Percentiles rank a stretch among this genome's conserved stretches.
Evolutionary conservation across 768 basidiomycete genomes (phyloP).

Genomic region (Macrolepiota dolichaula): DNA sequence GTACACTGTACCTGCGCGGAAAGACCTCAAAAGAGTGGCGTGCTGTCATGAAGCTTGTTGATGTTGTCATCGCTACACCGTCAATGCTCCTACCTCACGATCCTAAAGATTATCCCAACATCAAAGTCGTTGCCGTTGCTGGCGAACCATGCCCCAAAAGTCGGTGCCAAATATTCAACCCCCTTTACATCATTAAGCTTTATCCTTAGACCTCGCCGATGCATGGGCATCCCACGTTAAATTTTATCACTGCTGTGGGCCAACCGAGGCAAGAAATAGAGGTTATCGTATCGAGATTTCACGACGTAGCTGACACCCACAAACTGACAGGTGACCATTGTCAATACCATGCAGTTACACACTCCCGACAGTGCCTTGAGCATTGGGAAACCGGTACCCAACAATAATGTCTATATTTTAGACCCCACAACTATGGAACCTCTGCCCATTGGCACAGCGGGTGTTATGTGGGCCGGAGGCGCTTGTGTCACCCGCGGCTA

Average conservation of each 20-base stretch:
- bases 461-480: conserved; percentile 63
- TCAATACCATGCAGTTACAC: conserved; percentile 54
- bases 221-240: conserved; percentile 39
- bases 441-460: conserved; percentile 33
- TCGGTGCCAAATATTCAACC: conserved; percentile 17
- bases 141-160: conserved; percentile 58
- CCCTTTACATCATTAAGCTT: background rate
- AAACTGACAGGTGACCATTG: conserved; percentile 46
- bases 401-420: conserved; percentile 42
- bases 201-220: conserved; percentile 32
- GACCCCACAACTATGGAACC: conserved; percentile 33
- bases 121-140: conserved; percentile 50
- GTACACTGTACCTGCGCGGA: conserved; percentile 51
- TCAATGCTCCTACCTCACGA: conserved; percentile 51
- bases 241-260: conserved; percentile 55
- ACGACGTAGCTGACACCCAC: background rate
- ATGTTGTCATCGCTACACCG: conserved; percentile 54
- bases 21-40: conserved; percentile 52
- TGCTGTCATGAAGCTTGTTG: conserved; percentile 45
- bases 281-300: background rate
- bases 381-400: conserved; percentile 53
- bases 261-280: conserved; percentile 42
- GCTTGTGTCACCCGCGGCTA: conserved; percentile 55
- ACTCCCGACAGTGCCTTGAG: conserved; percentile 34
- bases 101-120: conserved; percentile 50